Evolutionary conservation across 805 yeast species (phyloP), one percentile per base, ranked within the genome.

Genomic region (Starmerella roubikii): DNA sequence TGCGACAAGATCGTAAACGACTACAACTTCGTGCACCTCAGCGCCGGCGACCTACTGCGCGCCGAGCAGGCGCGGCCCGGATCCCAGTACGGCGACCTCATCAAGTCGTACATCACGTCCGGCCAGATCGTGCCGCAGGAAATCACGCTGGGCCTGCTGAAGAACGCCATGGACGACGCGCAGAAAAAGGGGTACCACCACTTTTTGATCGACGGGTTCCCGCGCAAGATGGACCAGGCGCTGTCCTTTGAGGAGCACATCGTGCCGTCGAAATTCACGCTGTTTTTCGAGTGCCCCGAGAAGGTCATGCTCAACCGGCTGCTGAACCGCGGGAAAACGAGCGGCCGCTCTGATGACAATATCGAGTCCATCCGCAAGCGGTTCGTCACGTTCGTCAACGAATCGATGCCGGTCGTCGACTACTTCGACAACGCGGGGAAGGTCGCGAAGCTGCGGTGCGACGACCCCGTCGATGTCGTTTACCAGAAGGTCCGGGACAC

Each of bases 151-250:
- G 88, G 83, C 1, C 64, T 88, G 41, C 68, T 88, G 54, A 72
- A 78, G 52, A 76, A 79, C 46, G 93, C 95, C 9, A 85, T 88
- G 62, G 53, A 62, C 29, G 77, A 69, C 25, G 45, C 41, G 15
- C 44, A 51, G 35, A 53, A 65, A n/a, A 78, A 80, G 13, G 66
- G 67, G 10, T 68, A 67, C 38, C 22, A 30, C 22, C 74, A 74
- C 50, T 88, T 86, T 58, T 65, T 88, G 52, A 76, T 88, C 38
- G 98, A 88, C 58, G 98, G 98, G 0, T 88, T 91, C 71, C 98
- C 98, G 35, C 73, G 97, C 58, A 84, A 86, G 58, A 88, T 91
- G 96, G 97, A 91, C 61, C 98, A 88, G 65, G 97, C 97, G 0
- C 43, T 79, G 30, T 80, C 88, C n/a, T 88, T 88, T 57, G 97